Evolutionary conservation across 1,139 yeast species (phyloP), one percentile per base, ranked within the genome.

Genomic region (Taiozyma sp.): DNA sequence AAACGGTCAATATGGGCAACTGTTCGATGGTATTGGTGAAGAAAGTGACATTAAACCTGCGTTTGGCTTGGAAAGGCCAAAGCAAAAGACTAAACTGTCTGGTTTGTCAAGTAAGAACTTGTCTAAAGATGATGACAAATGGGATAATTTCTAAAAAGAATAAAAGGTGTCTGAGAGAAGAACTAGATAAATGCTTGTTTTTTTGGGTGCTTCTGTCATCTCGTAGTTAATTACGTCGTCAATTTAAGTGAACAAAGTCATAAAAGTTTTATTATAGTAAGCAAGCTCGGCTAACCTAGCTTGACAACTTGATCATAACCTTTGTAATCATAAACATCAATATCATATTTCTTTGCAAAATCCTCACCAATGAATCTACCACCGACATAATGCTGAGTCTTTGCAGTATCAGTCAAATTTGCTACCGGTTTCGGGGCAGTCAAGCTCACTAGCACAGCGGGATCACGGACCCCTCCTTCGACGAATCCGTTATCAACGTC

Each of bases 371-470:
- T 79, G 63, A 93, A 93, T 48, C 99, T 71, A 2, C 99, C 99
- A 1, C 99, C 99, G 43, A 92, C 76, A 67, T 83, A 93, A 65
- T 93, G 99, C 5, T 60, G 52, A 2, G 71, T 62, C 22, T 49
- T 58, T 0, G 56, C 57, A 1, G 62, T 57, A 8, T 62, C 59
- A 56, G 88, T 79, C 54, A 69, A 71, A 45, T 65, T 62, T 6
- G 96, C 82, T 51, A 96, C 91, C 0, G 96, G 96, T 65, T 93
- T 93, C 6, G 99, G 99, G 0, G 97, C 97, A 0, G 98, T 92
- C 51, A 93, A 72, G 48, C 96, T 87, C 9, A 93, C 82, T 51
- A 93, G 73, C 59, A 83, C 81, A 7, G 77, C 69, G 0, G 99
- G 96, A 10, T 67, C 67, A 30, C 75, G 63, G 19, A 70, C 62